Evolutionary conservation across 495 filamentous ascomycete genomes (phyloP).

Genomic region (Rostrohypoxylon terebratum): DNA sequence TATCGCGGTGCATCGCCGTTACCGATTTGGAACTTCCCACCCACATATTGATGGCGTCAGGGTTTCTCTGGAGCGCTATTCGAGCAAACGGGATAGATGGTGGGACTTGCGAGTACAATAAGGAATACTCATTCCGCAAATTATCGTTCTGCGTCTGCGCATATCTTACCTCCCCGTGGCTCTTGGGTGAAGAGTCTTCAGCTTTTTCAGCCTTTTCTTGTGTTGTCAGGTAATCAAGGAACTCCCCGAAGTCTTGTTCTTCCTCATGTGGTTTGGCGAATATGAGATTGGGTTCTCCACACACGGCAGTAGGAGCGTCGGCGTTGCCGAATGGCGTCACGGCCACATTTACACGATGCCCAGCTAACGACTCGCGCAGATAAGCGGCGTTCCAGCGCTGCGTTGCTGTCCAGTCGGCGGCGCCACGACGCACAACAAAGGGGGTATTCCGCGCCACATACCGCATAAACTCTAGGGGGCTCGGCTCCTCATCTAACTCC

Average conservation of each 20-base stretch:
- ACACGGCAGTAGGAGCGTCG: slow-evolving; percentile 64
- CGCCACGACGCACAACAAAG: slow-evolving; percentile 72
- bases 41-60: slow-evolving; percentile 85
- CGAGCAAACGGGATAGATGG: slow-evolving; percentile 72
- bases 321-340: slow-evolving; percentile 77
- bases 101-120: slow-evolving; percentile 67
- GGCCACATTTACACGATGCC: slow-evolving; percentile 72
- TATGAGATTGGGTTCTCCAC: slow-evolving; percentile 53
- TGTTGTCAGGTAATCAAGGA: slow-evolving; percentile 59
- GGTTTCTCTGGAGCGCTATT: slow-evolving; percentile 67
- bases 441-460: slow-evolving; percentile 75
- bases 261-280: slow-evolving; percentile 70
- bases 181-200: slow-evolving; percentile 1
- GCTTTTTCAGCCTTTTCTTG: slow-evolving; percentile 52
- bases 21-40: slow-evolving; percentile 73
- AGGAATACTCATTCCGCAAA: slow-evolving; percentile 72
- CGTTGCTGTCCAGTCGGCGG: slow-evolving; percentile 67
- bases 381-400: slow-evolving; percentile 69
- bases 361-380: slow-evolving; percentile 63
- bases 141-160: slow-evolving; percentile 81
- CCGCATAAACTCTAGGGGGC: slow-evolving; percentile 77
- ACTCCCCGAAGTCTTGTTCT: slow-evolving; percentile 59
- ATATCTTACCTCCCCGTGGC: slow-evolving; percentile 58
- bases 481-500: slow-evolving; percentile 70
- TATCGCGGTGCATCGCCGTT: slow-evolving; percentile 79